These are phyloP conservation scores for Phytopythium delawarense DNA, from an alignment of 352 stramenopile species.

Conservation along the genomic window DNA sequence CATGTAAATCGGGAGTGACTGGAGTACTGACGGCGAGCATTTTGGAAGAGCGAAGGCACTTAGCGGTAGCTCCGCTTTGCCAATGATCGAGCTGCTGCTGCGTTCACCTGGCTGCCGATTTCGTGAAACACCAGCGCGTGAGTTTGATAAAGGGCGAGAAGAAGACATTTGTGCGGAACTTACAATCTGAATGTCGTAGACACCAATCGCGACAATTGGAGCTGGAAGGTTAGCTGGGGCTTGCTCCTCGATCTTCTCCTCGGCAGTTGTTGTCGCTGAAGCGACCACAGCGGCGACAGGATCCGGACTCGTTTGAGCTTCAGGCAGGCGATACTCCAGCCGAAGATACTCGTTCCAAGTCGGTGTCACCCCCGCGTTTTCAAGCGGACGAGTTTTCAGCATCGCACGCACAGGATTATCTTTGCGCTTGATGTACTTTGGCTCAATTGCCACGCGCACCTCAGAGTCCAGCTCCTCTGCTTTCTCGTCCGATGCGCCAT, in stretches of 20 bases:
- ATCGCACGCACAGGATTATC: conserved; percentile 41
- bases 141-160: neutral
- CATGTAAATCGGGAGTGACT: conserved; percentile 17
- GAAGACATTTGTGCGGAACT: conserved; percentile 6
- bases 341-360: conserved; percentile 50
- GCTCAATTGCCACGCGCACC: conserved; percentile 41
- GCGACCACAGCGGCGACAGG: neutral
- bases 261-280: neutral
- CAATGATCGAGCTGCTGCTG: conserved; percentile 26
- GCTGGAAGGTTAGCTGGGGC: conserved; percentile 13
- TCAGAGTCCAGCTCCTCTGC: conserved; percentile 41
- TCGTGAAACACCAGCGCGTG: neutral
- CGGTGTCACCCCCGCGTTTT: conserved; percentile 33
- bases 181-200: conserved; percentile 58
- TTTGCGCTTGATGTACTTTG: conserved; percentile 47
- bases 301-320: neutral
- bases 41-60: conserved; percentile 26
- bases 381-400: conserved; percentile 45
- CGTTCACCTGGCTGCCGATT: conserved; percentile 37
- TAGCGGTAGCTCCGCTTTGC: conserved; percentile 36
- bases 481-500: conserved; percentile 14
- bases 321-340: conserved; percentile 27
- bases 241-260: neutral
- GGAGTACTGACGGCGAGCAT: neutral
- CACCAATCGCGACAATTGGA: conserved; percentile 33